Conservation (phyloP, 2,329 filamentous ascomycete species). For the Volutella citrinella region DNA sequence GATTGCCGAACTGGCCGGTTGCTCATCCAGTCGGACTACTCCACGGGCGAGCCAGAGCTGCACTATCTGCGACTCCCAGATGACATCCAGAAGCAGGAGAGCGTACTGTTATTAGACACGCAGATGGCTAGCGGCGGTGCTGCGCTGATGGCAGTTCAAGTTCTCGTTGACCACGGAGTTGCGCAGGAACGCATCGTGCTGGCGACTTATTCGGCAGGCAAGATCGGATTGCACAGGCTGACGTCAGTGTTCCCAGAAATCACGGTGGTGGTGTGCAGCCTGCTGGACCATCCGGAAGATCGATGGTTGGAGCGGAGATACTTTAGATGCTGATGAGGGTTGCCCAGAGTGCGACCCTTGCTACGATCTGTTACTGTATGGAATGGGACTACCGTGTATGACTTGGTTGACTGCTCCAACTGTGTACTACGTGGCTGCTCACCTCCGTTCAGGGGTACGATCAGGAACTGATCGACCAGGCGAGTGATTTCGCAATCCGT, state of each 20-base stretch:
- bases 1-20: conserved; percentile 88
- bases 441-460: too few relatives aligned
- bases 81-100: conserved; percentile 70
- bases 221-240: conserved; percentile 77
- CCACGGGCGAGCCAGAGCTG: conserved; percentile 86
- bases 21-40: conserved; percentile 83
- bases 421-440: too few relatives aligned
- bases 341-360: not conserved
- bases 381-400: too few relatives aligned
- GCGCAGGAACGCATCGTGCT: conserved; percentile 81
- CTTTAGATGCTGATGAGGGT: conserved; percentile 67
- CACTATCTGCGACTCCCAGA: conserved; percentile 82
- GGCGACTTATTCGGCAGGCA: conserved; percentile 87
- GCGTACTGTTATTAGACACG: conserved; percentile 83
- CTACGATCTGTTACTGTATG: too few relatives aligned
- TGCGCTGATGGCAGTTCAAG: conserved; percentile 88
- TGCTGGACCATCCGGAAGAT: conserved; percentile 78
- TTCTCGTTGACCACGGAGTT: conserved; percentile 93
- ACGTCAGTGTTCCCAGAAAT: conserved; percentile 87
- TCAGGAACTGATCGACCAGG: too few relatives aligned
- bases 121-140: conserved; percentile 92
- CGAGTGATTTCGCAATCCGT: too few relatives aligned
- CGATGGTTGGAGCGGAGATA: conserved; percentile 90
- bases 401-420: too few relatives aligned
- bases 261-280: conserved; percentile 78